Evolutionary conservation across 306 rosid species (phyloP).

Genomic region (Quillaja saponaria): DNA sequence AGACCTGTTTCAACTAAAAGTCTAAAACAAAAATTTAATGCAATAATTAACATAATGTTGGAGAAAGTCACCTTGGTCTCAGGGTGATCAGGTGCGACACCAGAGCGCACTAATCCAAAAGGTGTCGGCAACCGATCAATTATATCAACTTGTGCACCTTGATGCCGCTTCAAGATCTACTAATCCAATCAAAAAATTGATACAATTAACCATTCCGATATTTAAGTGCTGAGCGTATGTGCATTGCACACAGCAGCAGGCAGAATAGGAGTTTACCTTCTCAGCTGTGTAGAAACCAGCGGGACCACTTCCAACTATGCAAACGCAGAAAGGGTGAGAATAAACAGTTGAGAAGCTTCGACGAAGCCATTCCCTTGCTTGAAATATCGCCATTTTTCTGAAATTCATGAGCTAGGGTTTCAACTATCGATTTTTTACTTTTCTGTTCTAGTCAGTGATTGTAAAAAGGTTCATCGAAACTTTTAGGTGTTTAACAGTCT

Average conservation of each 20-base stretch:
- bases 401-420: conserved; percentile 1
- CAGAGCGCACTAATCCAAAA: conserved; percentile 83
- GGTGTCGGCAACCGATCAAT: conserved; percentile 89
- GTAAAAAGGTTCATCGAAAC: too few relatives aligned
- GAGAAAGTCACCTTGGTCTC: conserved; percentile 75
- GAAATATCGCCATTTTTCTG: conserved; percentile 36
- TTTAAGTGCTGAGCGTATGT: background rate
- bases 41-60: background rate
- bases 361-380: conserved; percentile 41
- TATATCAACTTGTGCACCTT: conserved; percentile 71
- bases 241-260: too few relatives aligned
- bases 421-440: too few relatives aligned
- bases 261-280: conserved; percentile 44
- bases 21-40: background rate
- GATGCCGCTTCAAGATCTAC: conserved; percentile 74
- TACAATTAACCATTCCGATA: background rate
- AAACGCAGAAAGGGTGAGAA: conserved; percentile 57
- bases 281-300: conserved; percentile 93
- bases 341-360: conserved; percentile 57
- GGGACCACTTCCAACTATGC: conserved; percentile 93
- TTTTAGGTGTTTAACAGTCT: too few relatives aligned
- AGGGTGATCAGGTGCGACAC: conserved; percentile 97
- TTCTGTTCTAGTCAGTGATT: too few relatives aligned
- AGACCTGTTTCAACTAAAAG: background rate
- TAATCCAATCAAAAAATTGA: conserved; percentile 17